Evolutionary conservation across 352 stramenopile species (phyloP), one percentile per base, ranked within the genome.

Genomic region (Globisporangium okanoganense): DNA sequence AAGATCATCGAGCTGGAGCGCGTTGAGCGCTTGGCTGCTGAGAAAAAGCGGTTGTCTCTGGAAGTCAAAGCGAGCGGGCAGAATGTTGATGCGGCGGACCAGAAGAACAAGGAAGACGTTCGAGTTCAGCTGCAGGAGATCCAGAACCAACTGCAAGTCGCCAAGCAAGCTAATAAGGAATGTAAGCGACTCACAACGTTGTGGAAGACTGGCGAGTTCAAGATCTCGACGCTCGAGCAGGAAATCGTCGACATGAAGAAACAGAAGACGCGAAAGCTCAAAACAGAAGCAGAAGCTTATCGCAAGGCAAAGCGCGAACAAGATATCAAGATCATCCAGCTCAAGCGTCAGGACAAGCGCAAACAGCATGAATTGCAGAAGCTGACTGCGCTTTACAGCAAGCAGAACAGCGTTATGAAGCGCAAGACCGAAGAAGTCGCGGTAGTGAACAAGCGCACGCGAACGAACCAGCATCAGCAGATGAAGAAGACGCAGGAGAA

Each of bases 341-440:
- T 85, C 10, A 82, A 79, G 38, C 75, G 82, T 1, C 72, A 89
- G 45, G 75, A 92, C 36, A 69, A 85, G 50, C 72, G 82, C 2
- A 84, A 75, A 52, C 70, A 80, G 24, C 79, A 76, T 51, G 70
- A 90, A 49, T 51, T 81, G 5, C 75, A 88, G 38, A 88, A 87
- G 57, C 29, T 80, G 3, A 70, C 61, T 10, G 58, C 61, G 0
- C 51, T 76, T 6, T 66, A 78, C 29, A 45, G 41, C 10, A 90
- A 89, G 29, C 76, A 86, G 48, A 73, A 65, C 35, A 68, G 61
- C 48, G 59, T 77, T 27, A 51, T 85, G 5, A 90, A 92, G 50
- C 76, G 71, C n/a, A 90, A 88, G 50, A 79, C 69, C 4, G 75
- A 91, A 18, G 78, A 87, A 29, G 61, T 79, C 13, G 67, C 53